phyloP scores from a whole-genome alignment of 805 yeast genomes.

The Cyberlindnera suaveolens region DNA sequence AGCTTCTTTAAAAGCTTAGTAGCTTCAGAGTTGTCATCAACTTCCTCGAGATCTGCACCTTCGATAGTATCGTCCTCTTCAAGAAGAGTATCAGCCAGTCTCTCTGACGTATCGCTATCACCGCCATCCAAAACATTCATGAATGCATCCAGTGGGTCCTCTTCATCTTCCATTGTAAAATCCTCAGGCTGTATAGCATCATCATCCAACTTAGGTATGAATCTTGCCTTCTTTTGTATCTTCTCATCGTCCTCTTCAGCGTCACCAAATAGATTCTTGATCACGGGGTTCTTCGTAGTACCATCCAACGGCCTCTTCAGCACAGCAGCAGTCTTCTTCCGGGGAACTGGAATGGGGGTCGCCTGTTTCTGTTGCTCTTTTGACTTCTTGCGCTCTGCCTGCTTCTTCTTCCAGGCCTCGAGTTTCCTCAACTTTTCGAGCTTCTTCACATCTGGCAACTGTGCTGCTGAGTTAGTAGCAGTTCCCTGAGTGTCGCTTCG shows the following conservation, averaged over 20 bases:
- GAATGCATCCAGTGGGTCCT: constrained; percentile 42
- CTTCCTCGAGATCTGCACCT: constrained; percentile 24
- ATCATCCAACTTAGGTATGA: constrained; percentile 14
- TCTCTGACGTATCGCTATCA: constrained; percentile 11
- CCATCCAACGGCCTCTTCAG: background rate
- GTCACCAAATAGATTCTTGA: constrained; percentile 21
- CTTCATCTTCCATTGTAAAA: constrained; percentile 12
- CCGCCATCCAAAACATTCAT: constrained; percentile 28
- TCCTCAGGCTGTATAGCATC: background rate
- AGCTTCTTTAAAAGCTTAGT: constrained; percentile 27
- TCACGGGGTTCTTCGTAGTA: constrained; percentile 10
- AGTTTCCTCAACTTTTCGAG: constrained; percentile 33
- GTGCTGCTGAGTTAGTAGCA: background rate
- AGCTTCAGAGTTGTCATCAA: constrained; percentile 28
- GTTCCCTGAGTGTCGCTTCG: background rate
- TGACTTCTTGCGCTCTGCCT: constrained; percentile 22
- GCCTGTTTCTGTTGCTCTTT: constrained; percentile 14
- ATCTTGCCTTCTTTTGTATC: constrained; percentile 13
- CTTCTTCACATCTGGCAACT: constrained; percentile 15
- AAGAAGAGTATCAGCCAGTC: background rate
- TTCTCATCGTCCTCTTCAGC: constrained; percentile 26
- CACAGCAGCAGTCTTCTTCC: background rate
- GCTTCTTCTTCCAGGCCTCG: constrained; percentile 48
- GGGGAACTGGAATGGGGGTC: background rate
- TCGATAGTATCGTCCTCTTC: constrained; percentile 23